These are phyloP conservation scores for Colletotrichum filicis DNA, from an alignment of 2,329 filamentous ascomycete species.

Conservation along the genomic window DNA sequence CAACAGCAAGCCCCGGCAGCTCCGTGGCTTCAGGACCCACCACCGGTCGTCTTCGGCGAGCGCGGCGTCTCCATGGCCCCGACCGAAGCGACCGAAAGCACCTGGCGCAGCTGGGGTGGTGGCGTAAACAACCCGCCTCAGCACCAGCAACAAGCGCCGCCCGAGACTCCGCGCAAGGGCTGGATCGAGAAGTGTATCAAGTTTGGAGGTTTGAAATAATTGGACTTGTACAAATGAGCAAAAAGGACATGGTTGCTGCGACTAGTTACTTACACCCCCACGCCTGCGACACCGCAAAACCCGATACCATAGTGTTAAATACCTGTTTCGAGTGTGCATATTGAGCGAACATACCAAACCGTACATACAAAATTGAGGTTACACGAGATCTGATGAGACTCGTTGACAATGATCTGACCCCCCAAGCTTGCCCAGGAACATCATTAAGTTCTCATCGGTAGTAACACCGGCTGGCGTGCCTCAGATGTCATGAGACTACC, in stretches of 20 bases:
- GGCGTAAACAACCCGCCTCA: slow-evolving; percentile 13
- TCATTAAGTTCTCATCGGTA: too few relatives aligned
- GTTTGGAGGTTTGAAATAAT: slow-evolving; percentile 32
- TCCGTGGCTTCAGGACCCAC: slow-evolving; percentile 8
- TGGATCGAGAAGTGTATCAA: slow-evolving; percentile 36
- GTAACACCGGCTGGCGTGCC: too few relatives aligned
- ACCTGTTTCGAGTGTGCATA: slow-evolving; percentile 28
- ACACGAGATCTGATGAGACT: background rate
- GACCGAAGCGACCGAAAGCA: slow-evolving; percentile 31
- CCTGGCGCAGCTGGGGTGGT: slow-evolving; percentile 35
- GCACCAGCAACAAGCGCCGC: background rate
- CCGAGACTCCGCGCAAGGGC: slow-evolving; percentile 15
- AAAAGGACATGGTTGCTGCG: background rate
- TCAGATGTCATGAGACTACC: background rate
- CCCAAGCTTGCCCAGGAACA: too few relatives aligned
- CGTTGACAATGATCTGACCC: background rate
- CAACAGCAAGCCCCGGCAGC: slow-evolving; percentile 1
- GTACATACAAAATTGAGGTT: slow-evolving; percentile 6
- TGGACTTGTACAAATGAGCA: background rate
- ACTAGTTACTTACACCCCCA: background rate
- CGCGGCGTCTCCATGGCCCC: slow-evolving; percentile 35
- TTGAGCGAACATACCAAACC: slow-evolving; percentile 4
- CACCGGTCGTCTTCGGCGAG: slow-evolving; percentile 3
- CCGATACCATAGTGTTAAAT: slow-evolving; percentile 22
- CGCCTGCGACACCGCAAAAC: background rate